A percentile compares a stretch with the other conserved stretches of the same genome.
These are phyloP conservation scores for Fusarium penzigii DNA, from an alignment of 2,329 filamentous ascomycete species.

Conservation along the genomic window DNA sequence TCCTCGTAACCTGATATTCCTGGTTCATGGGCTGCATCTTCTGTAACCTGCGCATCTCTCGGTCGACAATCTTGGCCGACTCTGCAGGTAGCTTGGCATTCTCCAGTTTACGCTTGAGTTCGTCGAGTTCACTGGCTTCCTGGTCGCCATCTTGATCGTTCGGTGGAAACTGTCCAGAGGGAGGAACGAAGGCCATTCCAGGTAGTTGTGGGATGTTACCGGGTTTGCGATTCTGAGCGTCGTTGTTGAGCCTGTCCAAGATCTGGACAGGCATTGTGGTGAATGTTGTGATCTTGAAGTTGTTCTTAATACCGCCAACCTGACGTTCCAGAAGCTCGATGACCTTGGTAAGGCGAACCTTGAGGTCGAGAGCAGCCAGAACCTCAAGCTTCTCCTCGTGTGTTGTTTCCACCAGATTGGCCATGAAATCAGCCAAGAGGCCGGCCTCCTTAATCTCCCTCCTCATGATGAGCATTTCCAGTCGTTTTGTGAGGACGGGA, in stretches of 20 bases:
- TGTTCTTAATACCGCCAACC: slow-evolving; percentile 80
- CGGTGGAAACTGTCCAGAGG: slow-evolving; percentile 39
- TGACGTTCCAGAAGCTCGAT: slow-evolving; percentile 83
- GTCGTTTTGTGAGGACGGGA: slow-evolving; percentile 79
- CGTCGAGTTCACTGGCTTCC: slow-evolving; percentile 86
- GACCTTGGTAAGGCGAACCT: slow-evolving; percentile 76
- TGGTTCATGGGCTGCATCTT: slow-evolving; percentile 97
- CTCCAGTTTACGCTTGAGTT: slow-evolving; percentile 84
- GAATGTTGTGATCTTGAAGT: slow-evolving; percentile 80
- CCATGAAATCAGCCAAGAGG: slow-evolving; percentile 91
- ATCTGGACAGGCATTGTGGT: slow-evolving; percentile 66
- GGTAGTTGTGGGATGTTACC: slow-evolving; percentile 41
- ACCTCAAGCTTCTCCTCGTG: slow-evolving; percentile 91
- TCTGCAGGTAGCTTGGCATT: slow-evolving; percentile 80
- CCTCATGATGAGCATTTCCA: slow-evolving; percentile 84
- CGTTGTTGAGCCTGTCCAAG: slow-evolving; percentile 53
- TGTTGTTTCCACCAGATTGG: slow-evolving; percentile 82
- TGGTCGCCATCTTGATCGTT: slow-evolving; percentile 67
- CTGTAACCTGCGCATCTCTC: slow-evolving; percentile 82
- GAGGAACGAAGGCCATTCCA: slow-evolving; percentile 38
- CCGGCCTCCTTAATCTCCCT: slow-evolving; percentile 84
- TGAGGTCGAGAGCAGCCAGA: slow-evolving; percentile 76
- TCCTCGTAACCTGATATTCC: slow-evolving; percentile 90
- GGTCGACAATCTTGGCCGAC: slow-evolving; percentile 84
- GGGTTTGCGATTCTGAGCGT: slow-evolving; percentile 38